A percentile compares a stretch with the other conserved stretches of the same genome.
Conservation (phyloP, 352 stramenopile species). For the Stramenopiles sp. region DNA sequence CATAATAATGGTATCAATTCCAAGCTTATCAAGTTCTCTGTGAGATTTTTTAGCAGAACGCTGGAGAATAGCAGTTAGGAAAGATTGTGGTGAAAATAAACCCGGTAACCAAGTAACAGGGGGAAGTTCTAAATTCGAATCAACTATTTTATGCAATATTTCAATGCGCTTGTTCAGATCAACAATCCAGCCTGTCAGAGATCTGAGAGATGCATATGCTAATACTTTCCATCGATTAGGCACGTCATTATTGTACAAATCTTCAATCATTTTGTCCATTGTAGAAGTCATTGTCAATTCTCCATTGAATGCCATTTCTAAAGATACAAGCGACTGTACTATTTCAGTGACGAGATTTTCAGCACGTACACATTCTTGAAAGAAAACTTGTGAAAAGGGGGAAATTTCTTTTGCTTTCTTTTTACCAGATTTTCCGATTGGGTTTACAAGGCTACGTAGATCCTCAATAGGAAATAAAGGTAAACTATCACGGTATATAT, state of each 20-base stretch:
- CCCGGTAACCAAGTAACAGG: conserved; percentile 73
- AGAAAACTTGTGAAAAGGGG: conserved; percentile 73
- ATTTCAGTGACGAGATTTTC: conserved; percentile 75
- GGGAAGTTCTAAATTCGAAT: conserved; percentile 73
- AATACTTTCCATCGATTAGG: conserved; percentile 66
- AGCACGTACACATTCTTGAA: conserved; percentile 89
- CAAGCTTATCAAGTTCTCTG: conserved; percentile 72
- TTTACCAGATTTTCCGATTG: conserved; percentile 27
- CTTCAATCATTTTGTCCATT: conserved; percentile 72
- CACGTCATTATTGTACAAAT: conserved; percentile 58
- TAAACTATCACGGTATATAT: conserved; percentile 74
- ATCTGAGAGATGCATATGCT: conserved; percentile 53
- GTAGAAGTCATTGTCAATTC: conserved; percentile 86
- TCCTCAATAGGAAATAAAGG: conserved; percentile 89
- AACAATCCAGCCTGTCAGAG: conserved; percentile 53
- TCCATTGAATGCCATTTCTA: conserved; percentile 74
- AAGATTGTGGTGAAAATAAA: conserved; percentile 73
- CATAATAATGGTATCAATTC: conserved; percentile 69
- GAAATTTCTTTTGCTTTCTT: conserved; percentile 21
- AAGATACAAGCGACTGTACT: conserved; percentile 64
- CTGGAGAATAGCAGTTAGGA: conserved; percentile 71
- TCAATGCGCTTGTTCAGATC: conserved; percentile 54
- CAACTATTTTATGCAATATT: conserved; percentile 78
- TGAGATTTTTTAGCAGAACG: conserved; percentile 51
- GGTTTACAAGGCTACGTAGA: conserved; percentile 51